phyloP scores from a whole-genome alignment of 345 rosid genomes.

The Punica granatum region DNA sequence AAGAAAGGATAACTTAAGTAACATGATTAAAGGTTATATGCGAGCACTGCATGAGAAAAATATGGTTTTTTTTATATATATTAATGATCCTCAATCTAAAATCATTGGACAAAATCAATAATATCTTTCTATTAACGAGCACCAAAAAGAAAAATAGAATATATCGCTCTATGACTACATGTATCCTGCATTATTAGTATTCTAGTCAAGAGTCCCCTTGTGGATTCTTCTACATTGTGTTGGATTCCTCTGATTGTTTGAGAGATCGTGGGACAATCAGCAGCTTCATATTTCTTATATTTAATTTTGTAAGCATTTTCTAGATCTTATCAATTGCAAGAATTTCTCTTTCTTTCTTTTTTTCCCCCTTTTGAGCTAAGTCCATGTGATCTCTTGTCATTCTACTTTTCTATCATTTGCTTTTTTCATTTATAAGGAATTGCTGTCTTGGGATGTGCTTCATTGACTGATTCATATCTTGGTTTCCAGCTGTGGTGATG shows the following conservation, averaged over 20 bases:
- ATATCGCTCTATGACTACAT: too few species aligned
- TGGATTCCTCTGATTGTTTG: background rate
- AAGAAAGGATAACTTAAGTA: background rate
- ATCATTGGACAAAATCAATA: background rate
- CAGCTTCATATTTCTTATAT: too few species aligned
- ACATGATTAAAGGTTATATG: background rate
- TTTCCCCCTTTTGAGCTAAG: too few species aligned
- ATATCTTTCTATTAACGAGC: background rate
- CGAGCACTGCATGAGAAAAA: too few species aligned
- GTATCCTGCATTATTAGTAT: too few species aligned
- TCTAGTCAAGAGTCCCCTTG: background rate
- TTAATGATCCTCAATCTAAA: too few species aligned
- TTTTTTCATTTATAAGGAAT: background rate
- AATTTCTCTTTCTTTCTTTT: too few species aligned
- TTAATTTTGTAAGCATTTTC: too few species aligned
- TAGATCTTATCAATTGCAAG: too few species aligned
- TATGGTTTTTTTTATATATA: too few species aligned
- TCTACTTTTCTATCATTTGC: background rate
- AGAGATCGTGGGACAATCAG: background rate
- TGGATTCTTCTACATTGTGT: background rate
- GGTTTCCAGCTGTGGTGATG: constrained; percentile 91
- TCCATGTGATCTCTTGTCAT: background rate
- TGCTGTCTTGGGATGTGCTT: background rate
- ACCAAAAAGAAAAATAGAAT: background rate
- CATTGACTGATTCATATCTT: background rate